Evolutionary conservation across 2,329 filamentous ascomycete species (phyloP), one percentile per base, ranked within the genome.

Genomic region (Aspergillus pseudonomiae): DNA sequence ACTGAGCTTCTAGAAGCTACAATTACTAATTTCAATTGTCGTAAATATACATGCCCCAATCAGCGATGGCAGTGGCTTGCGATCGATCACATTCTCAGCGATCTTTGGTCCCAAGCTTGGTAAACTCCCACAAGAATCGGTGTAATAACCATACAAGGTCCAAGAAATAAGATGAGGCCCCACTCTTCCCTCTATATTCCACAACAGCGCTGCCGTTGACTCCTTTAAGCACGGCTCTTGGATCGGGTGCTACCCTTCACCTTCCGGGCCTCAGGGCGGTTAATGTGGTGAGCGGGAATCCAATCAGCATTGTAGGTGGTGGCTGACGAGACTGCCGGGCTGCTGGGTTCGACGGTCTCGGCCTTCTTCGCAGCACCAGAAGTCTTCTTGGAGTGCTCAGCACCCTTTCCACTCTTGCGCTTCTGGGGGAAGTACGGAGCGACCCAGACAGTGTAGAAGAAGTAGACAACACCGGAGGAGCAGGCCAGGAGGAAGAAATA

Each of bases 401-500:
- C 16, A 66, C 82, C 82, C 78, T 87, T 87, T 71, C 83, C 84
- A 62, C 83, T 78, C 66, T 84, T 83, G 73, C 82, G 83, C 80
- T 88, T 89, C 85, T 97, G 93, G 56, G 95, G 94, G 85, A 98
- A 97, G 77, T 99, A 91, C 16, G 93, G 90, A 74, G 93, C 92
- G 81, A 99, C 91, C 93, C 94, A 98, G 74, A 94, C 96, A 84
- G 91, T 95, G 88, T 99, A 99, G 82, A 97, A 93, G 81, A 97
- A 97, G 88, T 94, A 97, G 77, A 91, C 87, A 60, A 90, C 93
- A 66, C 91, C 93, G 68, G 82, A 88, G 77, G 96, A 96, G 67
- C 85, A 87, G 66, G 86, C 89, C 60, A 90, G 84, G 72, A 99
- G 91, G 84, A 98, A 89, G 77, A 97, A 85, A 85, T 98, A 98